Evolutionary conservation across 371 early-diverging fungal species (phyloP), one percentile per base, ranked within the genome.

Genomic region (Mucor irregularis): DNA sequence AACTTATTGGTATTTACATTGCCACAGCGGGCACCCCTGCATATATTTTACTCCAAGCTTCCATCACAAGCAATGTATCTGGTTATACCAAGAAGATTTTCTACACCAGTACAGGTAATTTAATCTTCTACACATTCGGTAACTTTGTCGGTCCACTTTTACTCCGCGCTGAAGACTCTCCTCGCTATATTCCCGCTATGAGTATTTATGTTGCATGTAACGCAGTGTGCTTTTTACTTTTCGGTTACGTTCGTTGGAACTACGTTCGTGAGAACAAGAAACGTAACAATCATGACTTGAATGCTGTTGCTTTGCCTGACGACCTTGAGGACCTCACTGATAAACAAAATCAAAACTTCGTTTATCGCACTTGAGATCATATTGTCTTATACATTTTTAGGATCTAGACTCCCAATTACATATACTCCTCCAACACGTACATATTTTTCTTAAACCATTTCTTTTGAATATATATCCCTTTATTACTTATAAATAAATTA

Each of bases 101-200:
- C 37, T 57, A 52, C 16, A 66, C 51, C 11, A 49, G 52, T 37
- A n/a, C n/a, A n/a, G 21, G 52, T 9, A 57, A 48, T 16, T 35
- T 66, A 28, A 25, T 66, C 14, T 61, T 48, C 11, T 61, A 66
- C 30, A 61, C 66, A 5, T 13, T 56, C 29, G 66, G 61, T 33
- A 66, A 51, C 34, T 52, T 49, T 48, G 47, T 57, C 33, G 66
- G 62, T 21, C 62, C 66, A 44, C 51, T 56, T 33, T 51, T 66
- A 22, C 53, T 64, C 37, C 26, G 47, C 19, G 37, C 46, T 0
- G 34, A 55, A 8, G 56, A 64, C 16, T 54, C 55, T 1, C 71
- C 69, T 26, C 56, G 61, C 9, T 74, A 70, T 22, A 38, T 68
- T 3, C 59, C 66, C 24, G 71, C 68, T 38, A 72, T 72, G 68